Evolutionary conservation across 495 filamentous ascomycete genomes (phyloP), one percentile per base, ranked within the genome.

Genomic region (Daldinia bambusicola): DNA sequence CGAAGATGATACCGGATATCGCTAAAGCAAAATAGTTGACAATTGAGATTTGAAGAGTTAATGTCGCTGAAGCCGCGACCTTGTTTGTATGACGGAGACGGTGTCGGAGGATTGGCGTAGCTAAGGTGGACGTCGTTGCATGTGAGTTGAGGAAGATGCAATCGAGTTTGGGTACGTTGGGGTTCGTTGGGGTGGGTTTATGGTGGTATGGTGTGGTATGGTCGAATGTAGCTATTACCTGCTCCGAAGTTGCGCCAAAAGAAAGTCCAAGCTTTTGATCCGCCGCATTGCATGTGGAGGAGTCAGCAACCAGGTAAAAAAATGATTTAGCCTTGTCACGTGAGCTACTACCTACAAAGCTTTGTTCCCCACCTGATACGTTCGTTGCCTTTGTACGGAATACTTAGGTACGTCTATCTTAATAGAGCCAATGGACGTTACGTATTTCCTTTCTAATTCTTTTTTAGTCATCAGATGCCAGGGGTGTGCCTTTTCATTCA

Each of bases 251-350:
- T 40, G 43, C 53, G 58, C 38, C 53, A 57, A 58, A 40, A 53
- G 12, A 43, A 36, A 48, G 50, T 32, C 50, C 22, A 32, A 53
- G 50, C 50, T 53, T 64, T 66, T 58, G 63, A 32, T 58, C 63
- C 55, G 63, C 51, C 37, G 16, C 26, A 41, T 41, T 58, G 43
- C 61, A 48, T 36, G 40, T 37, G 52, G 53, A 51, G 52, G 34
- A 45, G 22, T 36, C 34, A 50, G n/a, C 30, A 32, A 32, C 8
- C 9, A 48, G 10, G 43, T 22, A 20, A 48, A 48, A 48, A 22
- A 36, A 22, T 3, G 30, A 37, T 9, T 55, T 38, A 56, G 63
- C 53, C 38, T 50, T 45, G 16, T 63, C 52, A 64, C 37, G 26
- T 58, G 63, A 38, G 4, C 8, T 18, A 9, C 4, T 6, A 53